phyloP scores from a whole-genome alignment of 2,329 filamentous ascomycete species.

The Botrytis fabae region DNA sequence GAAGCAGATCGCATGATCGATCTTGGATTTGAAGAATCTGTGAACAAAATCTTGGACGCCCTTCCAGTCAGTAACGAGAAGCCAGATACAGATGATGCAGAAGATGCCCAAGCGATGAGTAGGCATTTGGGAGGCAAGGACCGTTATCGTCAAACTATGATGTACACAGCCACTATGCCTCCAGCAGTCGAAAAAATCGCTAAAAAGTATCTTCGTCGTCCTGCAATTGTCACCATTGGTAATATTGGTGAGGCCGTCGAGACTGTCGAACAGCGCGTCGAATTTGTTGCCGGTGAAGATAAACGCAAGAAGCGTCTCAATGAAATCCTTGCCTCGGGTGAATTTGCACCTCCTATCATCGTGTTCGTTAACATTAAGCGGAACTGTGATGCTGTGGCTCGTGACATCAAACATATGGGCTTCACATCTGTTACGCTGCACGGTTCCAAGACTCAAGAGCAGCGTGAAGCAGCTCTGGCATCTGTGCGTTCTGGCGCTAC shows the following conservation, averaged over 20 bases:
- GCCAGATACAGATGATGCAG: slow-evolving; percentile 88
- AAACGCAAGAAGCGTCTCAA: slow-evolving; percentile 94
- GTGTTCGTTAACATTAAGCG: slow-evolving; percentile 99
- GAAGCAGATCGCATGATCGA: slow-evolving; percentile 99
- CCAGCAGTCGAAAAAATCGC: slow-evolving; percentile 89
- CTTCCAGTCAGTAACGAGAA: slow-evolving; percentile 92
- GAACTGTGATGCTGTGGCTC: slow-evolving; percentile 92
- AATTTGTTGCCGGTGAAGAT: slow-evolving; percentile 87
- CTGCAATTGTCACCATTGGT: slow-evolving; percentile 91
- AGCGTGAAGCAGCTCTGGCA: slow-evolving; percentile 88
- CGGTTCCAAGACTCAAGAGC: slow-evolving; percentile 95
- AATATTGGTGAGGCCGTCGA: slow-evolving; percentile 95
- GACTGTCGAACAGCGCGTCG: slow-evolving; percentile 95
- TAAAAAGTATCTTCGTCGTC: slow-evolving; percentile 91
- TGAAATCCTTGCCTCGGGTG: slow-evolving; percentile 78
- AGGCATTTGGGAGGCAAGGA: slow-evolving; percentile 72
- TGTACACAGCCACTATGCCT: slow-evolving; percentile 99
- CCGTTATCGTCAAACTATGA: slow-evolving; percentile 96
- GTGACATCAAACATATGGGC: slow-evolving; percentile 92
- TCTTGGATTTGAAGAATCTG: slow-evolving; percentile 93
- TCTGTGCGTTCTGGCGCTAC: slow-evolving; percentile 79
- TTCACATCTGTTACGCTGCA: slow-evolving; percentile 89
- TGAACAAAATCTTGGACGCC: slow-evolving; percentile 96
- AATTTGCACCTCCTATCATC: slow-evolving; percentile 88
- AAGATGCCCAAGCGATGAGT: slow-evolving; percentile 83